phyloP scores from a whole-genome alignment of 2,329 filamentous ascomycete genomes.

The Fusarium protoensiforme region DNA sequence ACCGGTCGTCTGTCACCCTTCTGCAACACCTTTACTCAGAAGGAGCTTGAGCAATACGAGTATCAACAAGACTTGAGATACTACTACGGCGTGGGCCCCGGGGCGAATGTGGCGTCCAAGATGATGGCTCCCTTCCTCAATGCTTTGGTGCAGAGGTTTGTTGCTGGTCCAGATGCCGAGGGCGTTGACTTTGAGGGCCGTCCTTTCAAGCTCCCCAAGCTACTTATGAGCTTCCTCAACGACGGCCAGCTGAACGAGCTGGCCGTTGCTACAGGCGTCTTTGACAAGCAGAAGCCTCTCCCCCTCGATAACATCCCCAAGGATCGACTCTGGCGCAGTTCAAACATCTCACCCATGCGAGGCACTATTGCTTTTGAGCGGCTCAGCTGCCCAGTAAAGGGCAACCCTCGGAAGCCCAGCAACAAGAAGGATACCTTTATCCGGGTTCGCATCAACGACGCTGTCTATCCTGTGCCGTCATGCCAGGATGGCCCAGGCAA shows the following conservation, averaged over 20 bases:
- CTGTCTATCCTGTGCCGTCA: constrained; percentile 66
- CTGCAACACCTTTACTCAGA: constrained; percentile 70
- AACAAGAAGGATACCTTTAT: constrained; percentile 56
- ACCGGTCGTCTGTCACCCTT: constrained; percentile 70
- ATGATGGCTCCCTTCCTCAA: constrained; percentile 72
- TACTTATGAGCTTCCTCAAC: constrained; percentile 72
- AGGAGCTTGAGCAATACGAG: constrained; percentile 72
- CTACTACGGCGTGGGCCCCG: constrained; percentile 72
- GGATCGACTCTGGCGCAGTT: constrained; percentile 64
- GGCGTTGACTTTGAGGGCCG: constrained; percentile 60
- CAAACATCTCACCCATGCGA: constrained; percentile 69
- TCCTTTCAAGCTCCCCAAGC: constrained; percentile 62
- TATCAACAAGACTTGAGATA: constrained; percentile 77
- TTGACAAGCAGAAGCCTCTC: constrained; percentile 65
- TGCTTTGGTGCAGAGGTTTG: constrained; percentile 63
- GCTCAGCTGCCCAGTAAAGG: constrained; percentile 58
- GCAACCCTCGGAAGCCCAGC: neutral
- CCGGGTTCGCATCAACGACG: constrained; percentile 70
- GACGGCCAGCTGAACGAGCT: constrained; percentile 75
- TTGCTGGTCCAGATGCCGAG: constrained; percentile 60
- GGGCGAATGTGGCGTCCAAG: constrained; percentile 62
- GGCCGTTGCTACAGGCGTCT: constrained; percentile 68
- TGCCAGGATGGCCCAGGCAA: constrained; percentile 67
- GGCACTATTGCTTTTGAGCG: constrained; percentile 74
- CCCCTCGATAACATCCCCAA: constrained; percentile 58